Conservation (phyloP, 768 basidiomycete species). For the Tulasnella sp. region DNA sequence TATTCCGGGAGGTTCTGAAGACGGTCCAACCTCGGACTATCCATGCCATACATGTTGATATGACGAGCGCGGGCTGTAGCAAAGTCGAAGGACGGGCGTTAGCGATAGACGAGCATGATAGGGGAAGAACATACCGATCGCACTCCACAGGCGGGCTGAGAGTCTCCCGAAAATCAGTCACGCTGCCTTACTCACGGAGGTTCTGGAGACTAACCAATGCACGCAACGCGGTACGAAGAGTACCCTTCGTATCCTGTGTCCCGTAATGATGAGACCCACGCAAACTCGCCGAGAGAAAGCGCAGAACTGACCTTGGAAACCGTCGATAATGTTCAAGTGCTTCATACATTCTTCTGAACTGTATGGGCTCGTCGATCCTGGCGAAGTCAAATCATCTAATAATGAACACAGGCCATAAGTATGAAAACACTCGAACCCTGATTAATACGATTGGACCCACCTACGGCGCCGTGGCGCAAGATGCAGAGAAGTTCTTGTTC, state of each 20-base stretch:
- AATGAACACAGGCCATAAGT: neutral
- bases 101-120: neutral
- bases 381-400: slow-evolving; percentile 6
- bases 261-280: no score
- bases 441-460: neutral
- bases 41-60: neutral
- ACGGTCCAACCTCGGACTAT: neutral
- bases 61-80: neutral
- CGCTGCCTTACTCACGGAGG: no score
- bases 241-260: neutral
- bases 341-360: neutral
- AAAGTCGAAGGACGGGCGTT: neutral
- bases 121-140: neutral
- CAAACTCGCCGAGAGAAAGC: no score
- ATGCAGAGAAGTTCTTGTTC: neutral
- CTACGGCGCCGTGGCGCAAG: neutral
- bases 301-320: neutral
- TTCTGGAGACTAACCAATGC: neutral
- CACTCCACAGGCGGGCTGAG: neutral
- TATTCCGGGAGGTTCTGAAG: neutral
- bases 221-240: neutral
- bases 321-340: neutral
- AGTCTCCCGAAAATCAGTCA: neutral
- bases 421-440: no score
- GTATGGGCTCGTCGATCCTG: neutral